Percentiles rank a stretch among this genome's conserved stretches.
Conservation (phyloP, 768 basidiomycete genomes). For the Tricholoma sp. region DNA sequence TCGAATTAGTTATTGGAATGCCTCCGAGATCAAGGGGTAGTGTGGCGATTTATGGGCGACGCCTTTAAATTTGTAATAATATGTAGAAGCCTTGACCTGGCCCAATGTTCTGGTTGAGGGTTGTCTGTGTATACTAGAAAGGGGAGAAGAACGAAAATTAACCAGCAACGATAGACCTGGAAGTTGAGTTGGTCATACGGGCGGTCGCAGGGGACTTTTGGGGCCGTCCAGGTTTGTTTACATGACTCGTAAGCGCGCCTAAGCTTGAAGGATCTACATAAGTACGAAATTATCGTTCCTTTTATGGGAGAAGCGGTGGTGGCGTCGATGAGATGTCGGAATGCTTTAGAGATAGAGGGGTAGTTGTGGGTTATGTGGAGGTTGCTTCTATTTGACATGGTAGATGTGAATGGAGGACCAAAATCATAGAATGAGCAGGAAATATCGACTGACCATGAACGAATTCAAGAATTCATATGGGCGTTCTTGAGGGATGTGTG, state of each 20-base stretch:
- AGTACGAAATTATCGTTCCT: too few species aligned
- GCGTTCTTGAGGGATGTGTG: background rate
- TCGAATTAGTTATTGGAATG: constrained; percentile 14
- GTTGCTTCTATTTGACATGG: too few species aligned
- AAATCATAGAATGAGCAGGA: background rate
- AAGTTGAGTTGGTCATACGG: too few species aligned
- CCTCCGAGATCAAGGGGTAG: constrained; percentile 20
- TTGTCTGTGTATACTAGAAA: too few species aligned
- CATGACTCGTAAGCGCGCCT: too few species aligned
- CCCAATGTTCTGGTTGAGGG: background rate
- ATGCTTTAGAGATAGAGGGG: constrained; percentile 23
- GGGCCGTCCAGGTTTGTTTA: too few species aligned
- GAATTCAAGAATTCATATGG: background rate
- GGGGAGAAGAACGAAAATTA: too few species aligned
- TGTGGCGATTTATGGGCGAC: constrained; percentile 12
- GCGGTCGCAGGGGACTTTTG: too few species aligned
- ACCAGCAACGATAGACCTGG: too few species aligned
- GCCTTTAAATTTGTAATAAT: too few species aligned
- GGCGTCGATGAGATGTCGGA: constrained; percentile 10
- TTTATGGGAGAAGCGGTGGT: background rate
- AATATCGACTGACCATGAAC: background rate
- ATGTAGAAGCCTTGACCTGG: background rate
- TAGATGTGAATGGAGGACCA: too few species aligned
- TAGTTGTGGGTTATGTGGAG: constrained; percentile 23
- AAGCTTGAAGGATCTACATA: too few species aligned